Percentiles rank a stretch among this genome's conserved stretches.
Evolutionary conservation across 257 asterid genomes (phyloP).

Genomic region (Catharanthus roseus): DNA sequence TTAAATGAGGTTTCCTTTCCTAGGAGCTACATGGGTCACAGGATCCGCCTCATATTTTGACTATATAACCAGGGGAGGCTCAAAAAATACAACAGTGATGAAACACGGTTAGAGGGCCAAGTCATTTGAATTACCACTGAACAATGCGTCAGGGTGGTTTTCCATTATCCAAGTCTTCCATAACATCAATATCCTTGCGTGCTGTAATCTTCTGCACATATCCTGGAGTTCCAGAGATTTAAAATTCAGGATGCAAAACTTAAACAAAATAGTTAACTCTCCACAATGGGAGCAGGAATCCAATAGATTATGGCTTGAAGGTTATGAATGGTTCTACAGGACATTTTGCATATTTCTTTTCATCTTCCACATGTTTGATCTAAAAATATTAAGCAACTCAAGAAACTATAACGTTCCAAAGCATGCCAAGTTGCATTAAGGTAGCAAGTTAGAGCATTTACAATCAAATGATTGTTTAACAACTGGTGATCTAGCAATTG

Average conservation of each 20-base stretch:
- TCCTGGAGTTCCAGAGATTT: slow-evolving; percentile 44
- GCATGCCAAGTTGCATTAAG: no score
- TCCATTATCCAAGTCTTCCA: slow-evolving; percentile 83
- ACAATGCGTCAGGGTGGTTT: slow-evolving; percentile 43
- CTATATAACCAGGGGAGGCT: neutral
- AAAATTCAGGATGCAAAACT: neutral
- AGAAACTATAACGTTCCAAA: no score
- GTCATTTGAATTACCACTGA: neutral
- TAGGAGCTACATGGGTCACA: slow-evolving; percentile 9
- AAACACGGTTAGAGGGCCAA: neutral
- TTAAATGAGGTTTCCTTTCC: neutral
- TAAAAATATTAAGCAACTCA: no score
- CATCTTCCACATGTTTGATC: no score
- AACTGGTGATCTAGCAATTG: no score
- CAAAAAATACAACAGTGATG: neutral
- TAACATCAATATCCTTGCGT: slow-evolving; percentile 64
- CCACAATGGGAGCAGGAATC: neutral
- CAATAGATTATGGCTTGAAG: neutral
- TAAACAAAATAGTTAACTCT: neutral
- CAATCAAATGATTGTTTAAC: no score
- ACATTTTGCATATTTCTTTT: no score
- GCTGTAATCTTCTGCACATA: slow-evolving; percentile 88
- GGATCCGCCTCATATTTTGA: slow-evolving; percentile 8
- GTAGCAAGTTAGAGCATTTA: no score
- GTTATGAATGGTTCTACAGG: no score